Percentiles rank a stretch among this genome's conserved stretches.
Conservation (phyloP, 768 basidiomycete species). For the Hericium rajendrae region DNA sequence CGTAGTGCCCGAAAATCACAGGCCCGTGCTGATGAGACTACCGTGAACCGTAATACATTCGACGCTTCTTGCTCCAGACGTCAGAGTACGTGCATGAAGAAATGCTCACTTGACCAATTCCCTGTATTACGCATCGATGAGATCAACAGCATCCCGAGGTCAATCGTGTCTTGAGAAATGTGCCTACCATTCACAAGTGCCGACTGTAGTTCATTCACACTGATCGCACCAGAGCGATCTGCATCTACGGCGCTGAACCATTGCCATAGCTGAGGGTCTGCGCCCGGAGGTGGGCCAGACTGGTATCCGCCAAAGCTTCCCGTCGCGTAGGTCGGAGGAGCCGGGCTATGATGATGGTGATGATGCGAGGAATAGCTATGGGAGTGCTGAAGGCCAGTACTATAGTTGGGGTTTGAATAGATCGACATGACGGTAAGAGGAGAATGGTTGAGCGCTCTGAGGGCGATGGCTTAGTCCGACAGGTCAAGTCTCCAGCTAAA, state of each 20-base stretch:
- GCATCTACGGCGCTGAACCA: conserved; percentile 65
- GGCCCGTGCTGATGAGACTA: too few species aligned
- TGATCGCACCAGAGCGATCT: conserved; percentile 54
- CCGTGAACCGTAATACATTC: too few species aligned
- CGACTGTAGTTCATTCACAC: conserved; percentile 57
- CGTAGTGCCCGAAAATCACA: too few species aligned
- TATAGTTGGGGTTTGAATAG: conserved; percentile 6
- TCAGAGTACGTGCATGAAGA: not conserved
- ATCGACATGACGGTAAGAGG: conserved; percentile 2
- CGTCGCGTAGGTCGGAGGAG: not conserved
- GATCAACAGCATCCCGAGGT: not conserved
- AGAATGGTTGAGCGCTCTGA: not conserved
- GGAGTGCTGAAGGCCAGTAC: conserved; percentile 1
- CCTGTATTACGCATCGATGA: conserved; percentile 30
- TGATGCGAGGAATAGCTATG: conserved; percentile 4
- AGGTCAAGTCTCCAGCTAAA: too few species aligned
- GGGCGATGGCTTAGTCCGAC: too few species aligned
- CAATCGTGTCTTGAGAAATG: conserved; percentile 4
- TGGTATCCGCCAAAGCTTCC: conserved; percentile 9
- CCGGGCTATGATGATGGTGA: not conserved
- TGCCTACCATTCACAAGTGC: conserved; percentile 67
- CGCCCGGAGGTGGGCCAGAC: conserved; percentile 39
- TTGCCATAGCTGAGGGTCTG: conserved; percentile 70
- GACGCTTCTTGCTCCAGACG: not conserved
- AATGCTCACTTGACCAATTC: conserved; percentile 64